Percentiles rank a stretch among this genome's conserved stretches.
Conservation (phyloP, 768 basidiomycete species). For the Mycena venus region DNA sequence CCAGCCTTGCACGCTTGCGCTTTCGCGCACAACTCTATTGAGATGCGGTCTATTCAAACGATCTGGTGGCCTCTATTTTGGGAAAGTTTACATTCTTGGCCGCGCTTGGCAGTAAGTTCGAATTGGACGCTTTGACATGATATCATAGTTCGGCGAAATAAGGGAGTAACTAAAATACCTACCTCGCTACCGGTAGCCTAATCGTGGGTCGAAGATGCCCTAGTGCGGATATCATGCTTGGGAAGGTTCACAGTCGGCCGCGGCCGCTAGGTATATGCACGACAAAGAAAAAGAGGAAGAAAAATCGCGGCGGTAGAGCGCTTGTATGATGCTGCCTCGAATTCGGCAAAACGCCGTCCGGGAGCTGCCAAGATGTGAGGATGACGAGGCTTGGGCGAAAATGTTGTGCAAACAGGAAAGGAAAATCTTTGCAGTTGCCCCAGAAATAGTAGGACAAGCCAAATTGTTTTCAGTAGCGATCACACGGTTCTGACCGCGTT, state of each 20-base stretch:
- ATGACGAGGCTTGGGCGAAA: neutral
- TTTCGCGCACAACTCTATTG: neutral
- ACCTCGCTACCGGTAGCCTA: slow-evolving; percentile 3
- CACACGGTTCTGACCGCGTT: neutral
- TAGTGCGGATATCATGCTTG: neutral
- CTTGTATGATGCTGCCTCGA: neutral
- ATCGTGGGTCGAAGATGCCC: slow-evolving; percentile 1
- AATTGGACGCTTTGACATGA: neutral
- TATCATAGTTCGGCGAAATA: slow-evolving; percentile 20
- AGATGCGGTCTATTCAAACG: neutral
- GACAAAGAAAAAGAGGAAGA: neutral
- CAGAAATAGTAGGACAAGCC: neutral
- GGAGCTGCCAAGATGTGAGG: neutral
- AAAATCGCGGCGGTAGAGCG: neutral
- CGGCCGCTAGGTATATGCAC: neutral
- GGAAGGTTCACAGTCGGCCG: neutral
- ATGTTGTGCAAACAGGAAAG: neutral
- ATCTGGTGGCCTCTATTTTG: slow-evolving; percentile 5
- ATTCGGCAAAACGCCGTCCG: neutral
- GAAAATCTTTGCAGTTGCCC: neutral
- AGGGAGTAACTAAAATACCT: slow-evolving; percentile 5
- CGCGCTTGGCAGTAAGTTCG: slow-evolving; percentile 11
- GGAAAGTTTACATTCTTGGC: neutral
- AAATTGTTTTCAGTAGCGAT: neutral
- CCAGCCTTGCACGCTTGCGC: neutral